Base-by-base conservation (phyloP, 2,329 filamentous ascomycete species). In the Fusarium hainanense region DNA sequence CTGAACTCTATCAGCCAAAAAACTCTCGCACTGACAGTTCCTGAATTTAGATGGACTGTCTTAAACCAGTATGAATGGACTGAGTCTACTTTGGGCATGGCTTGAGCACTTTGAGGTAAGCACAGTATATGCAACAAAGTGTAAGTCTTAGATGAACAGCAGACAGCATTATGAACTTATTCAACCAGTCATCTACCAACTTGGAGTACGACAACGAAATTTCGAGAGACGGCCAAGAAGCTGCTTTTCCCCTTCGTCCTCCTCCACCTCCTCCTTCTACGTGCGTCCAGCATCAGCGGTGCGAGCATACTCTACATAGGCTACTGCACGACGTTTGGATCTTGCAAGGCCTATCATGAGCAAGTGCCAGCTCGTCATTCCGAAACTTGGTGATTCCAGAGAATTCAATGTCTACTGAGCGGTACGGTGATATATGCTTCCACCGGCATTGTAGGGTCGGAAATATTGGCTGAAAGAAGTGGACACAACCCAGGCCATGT, bases 81-180 rank as follows among this genome's bases (percentile, higher is more conserved):
- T 44, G 54, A 58, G 34, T 34, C 64, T 51, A 50, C 23, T 34
- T 47, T 13, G 12, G 66, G 43, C 11, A 44, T 51, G 56, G 48
- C n/a, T 16, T 21, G 40, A 44, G 40, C 49, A 66, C 40, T 18
- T 43, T 23, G 27, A 42, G 42, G 50, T 67, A 40, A 59, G 57
- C 25, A 58, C 69, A 58, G 57, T 27, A 58, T 72, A 59, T 52
- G 58, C 47, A n/a, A 54, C 47, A 30, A 34, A 23, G 21, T 32
- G 49, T 42, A n/a, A 37, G 16, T n/a, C 16, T 47, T 18, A 11
- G 20, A 50, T 12, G 32, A 48, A 25, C 46, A 6, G 14, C 41
- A 12, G 18, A 41, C 18, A 43, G 11, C 13, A 16, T 23, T 32
- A 14, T 48, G 49, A 68, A 67, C 52, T 67, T 67, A 27, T 44